Conservation (phyloP, 768 basidiomycete genomes). For the Hydnomerulius pinastri region DNA sequence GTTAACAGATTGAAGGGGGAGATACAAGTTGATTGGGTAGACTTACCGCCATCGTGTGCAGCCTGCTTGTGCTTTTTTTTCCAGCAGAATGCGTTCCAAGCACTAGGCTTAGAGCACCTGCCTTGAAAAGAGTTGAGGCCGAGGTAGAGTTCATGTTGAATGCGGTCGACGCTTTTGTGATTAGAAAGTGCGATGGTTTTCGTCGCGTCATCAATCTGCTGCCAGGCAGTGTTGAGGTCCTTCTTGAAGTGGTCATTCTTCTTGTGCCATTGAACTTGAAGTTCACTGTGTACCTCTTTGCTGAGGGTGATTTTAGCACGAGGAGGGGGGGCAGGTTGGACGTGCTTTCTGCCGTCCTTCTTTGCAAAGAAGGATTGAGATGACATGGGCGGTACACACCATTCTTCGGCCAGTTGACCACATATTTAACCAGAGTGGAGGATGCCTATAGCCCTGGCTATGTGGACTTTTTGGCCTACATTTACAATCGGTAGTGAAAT, state of each 20-base stretch:
- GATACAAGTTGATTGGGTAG: too few relatives aligned
- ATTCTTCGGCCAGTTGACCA: too few relatives aligned
- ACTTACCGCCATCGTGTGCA: too few relatives aligned
- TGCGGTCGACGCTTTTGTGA: not conserved
- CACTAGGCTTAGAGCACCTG: constrained; percentile 1
- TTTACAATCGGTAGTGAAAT: too few relatives aligned
- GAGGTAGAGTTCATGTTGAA: constrained; percentile 8
- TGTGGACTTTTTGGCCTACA: too few relatives aligned
- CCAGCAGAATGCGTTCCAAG: constrained; percentile 10
- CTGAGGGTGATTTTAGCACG: not conserved
- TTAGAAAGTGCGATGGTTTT: constrained; percentile 1
- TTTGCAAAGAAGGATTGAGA: too few relatives aligned
- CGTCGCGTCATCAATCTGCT: not conserved
- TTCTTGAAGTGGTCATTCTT: not conserved
- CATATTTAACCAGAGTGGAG: too few relatives aligned
- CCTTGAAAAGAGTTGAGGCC: not conserved
- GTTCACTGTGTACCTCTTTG: not conserved
- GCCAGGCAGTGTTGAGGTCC: constrained; percentile 2
- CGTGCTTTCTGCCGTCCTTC: too few relatives aligned
- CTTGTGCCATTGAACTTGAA: not conserved
- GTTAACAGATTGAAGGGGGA: too few relatives aligned
- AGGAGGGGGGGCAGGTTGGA: not conserved
- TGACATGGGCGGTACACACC: too few relatives aligned
- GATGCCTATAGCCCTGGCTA: too few relatives aligned
- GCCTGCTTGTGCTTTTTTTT: too few relatives aligned